Conservation (phyloP, 495 filamentous ascomycete genomes). For the Trichoderma parareesei region DNA sequence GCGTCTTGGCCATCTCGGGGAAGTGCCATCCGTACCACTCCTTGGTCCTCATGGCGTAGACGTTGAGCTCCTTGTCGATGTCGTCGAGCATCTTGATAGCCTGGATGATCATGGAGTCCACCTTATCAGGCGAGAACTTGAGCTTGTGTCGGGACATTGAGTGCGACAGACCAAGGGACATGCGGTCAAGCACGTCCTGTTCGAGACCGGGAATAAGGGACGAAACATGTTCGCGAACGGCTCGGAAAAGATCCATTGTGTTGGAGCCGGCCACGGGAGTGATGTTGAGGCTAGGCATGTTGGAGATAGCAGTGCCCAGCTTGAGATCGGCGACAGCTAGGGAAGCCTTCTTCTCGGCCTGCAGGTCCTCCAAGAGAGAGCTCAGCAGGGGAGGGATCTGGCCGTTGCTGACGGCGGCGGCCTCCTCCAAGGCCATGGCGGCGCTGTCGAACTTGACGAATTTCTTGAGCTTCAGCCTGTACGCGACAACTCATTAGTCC, state of each 20-base stretch:
- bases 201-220: conserved; percentile 85
- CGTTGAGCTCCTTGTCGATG: conserved; percentile 97
- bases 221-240: conserved; percentile 82
- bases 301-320: conserved; percentile 86
- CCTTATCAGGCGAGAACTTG: conserved; percentile 98
- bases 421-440: conserved; percentile 77
- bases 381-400: conserved; percentile 92
- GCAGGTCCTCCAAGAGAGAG: conserved; percentile 75
- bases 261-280: conserved; percentile 78
- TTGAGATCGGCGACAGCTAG: conserved; percentile 93
- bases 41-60: conserved; percentile 97
- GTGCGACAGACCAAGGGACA: conserved; percentile 93
- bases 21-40: conserved; percentile 99
- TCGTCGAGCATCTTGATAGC: conserved; percentile 91
- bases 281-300: conserved; percentile 79
- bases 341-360: conserved; percentile 95
- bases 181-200: conserved; percentile 77
- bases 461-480: conserved; percentile 86
- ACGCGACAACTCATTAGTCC: conserved; percentile 10
- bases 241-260: conserved; percentile 83
- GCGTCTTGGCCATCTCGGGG: conserved; percentile 90
- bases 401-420: conserved; percentile 76
- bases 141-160: conserved; percentile 97
- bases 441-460: conserved; percentile 96
- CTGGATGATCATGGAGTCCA: conserved; percentile 99